Percentiles rank a stretch among this genome's conserved stretches.
phyloP scores from a whole-genome alignment of 2,329 filamentous ascomycete genomes.

The Fusarium nisikadoi region DNA sequence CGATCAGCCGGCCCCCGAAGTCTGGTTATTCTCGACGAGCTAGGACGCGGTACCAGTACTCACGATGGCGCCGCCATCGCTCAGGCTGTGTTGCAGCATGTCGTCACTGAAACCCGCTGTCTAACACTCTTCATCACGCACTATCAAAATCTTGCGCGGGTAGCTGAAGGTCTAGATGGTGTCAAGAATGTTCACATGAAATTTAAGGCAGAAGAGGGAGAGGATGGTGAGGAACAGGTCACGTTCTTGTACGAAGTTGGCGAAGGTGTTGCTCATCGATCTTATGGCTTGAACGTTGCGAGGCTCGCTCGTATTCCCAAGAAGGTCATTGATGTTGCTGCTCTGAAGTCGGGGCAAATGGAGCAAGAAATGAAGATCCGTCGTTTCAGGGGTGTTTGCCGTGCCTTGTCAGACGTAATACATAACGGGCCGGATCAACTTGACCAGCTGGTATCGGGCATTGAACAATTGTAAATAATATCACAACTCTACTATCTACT shows the following conservation, averaged over 20 bases:
- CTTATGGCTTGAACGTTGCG: slow-evolving; percentile 94
- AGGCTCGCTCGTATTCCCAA: slow-evolving; percentile 83
- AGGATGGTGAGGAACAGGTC: slow-evolving; percentile 75
- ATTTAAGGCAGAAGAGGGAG: slow-evolving; percentile 66
- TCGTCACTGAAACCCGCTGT: slow-evolving; percentile 78
- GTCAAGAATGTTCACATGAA: slow-evolving; percentile 95
- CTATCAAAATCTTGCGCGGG: slow-evolving; percentile 83
- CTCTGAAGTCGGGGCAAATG: slow-evolving; percentile 80
- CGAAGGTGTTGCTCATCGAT: slow-evolving; percentile 91
- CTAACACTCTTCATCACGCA: slow-evolving; percentile 97
- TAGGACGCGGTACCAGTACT: slow-evolving; percentile 92
- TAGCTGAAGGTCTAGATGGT: slow-evolving; percentile 74
- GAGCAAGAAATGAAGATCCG: slow-evolving; percentile 77
- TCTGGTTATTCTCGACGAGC: slow-evolving; percentile 92
- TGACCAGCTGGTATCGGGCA: slow-evolving; percentile 63
- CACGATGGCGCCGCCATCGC: slow-evolving; percentile 97
- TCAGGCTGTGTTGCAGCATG: slow-evolving; percentile 86
- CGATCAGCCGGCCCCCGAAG: slow-evolving; percentile 86
- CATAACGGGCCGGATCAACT: slow-evolving; percentile 54
- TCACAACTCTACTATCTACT: slow-evolving; percentile 1
- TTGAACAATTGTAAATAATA: slow-evolving; percentile 66
- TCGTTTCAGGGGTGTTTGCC: slow-evolving; percentile 64
- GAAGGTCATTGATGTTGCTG: slow-evolving; percentile 80
- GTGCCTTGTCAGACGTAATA: slow-evolving; percentile 57
- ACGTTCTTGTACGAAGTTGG: slow-evolving; percentile 95